A percentile compares a stretch with the other conserved stretches of the same genome.
Conservation (phyloP, 1,284 basidiomycete species). For the Anthracocystis setariae region DNA sequence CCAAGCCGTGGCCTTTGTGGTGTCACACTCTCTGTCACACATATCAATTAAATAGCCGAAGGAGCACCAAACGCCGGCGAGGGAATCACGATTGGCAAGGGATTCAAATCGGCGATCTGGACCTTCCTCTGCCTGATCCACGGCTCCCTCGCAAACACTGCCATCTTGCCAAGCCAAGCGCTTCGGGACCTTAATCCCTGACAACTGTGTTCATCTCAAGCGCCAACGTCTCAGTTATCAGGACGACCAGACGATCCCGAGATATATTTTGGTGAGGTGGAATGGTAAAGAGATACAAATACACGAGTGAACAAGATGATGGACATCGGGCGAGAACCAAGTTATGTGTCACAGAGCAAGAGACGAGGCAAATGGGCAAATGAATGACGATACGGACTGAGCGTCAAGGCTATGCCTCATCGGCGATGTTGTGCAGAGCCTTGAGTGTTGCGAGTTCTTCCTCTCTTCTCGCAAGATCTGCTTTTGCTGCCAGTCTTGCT, state of each 20-base stretch:
- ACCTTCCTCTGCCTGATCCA: neutral
- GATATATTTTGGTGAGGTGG: no score
- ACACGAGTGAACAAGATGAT: neutral
- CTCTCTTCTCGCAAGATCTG: conserved; percentile 89
- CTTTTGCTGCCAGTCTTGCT: conserved; percentile 86
- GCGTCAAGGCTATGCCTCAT: conserved; percentile 29
- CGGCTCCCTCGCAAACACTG: neutral
- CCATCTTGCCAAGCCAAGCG: no score
- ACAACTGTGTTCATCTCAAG: no score
- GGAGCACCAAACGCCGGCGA: neutral
- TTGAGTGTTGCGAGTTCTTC: conserved; percentile 88
- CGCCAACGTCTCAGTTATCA: no score
- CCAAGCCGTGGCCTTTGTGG: neutral
- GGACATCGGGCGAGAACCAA: no score
- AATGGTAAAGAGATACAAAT: neutral
- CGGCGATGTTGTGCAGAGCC: conserved; percentile 73
- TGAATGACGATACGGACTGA: no score
- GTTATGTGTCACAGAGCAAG: no score
- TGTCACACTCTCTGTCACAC: conserved; percentile 4
- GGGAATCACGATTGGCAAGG: neutral
- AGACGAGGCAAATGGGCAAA: no score
- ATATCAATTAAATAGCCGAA: neutral
- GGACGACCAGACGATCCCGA: no score
- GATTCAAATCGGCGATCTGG: neutral
- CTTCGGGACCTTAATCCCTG: no score